phyloP scores from a whole-genome alignment of 2,329 filamentous ascomycete species.

The Fusarium robinianum region DNA sequence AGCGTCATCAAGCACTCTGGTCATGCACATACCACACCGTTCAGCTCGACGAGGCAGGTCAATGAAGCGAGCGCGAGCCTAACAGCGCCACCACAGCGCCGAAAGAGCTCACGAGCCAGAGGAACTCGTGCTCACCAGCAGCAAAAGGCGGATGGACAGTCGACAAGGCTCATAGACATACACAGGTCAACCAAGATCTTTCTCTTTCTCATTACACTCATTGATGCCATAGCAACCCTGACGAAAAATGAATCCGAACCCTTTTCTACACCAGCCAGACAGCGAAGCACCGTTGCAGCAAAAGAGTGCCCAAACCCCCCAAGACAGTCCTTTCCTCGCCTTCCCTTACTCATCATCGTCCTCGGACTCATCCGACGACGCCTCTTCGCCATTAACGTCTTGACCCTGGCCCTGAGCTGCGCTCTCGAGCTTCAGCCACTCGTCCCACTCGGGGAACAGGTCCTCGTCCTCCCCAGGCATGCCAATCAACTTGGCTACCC shows the following conservation, averaged over 20 bases:
- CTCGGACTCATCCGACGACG: constrained; percentile 26
- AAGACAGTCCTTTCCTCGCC: constrained; percentile 36
- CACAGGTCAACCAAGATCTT: constrained; percentile 7
- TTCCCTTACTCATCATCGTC: constrained; percentile 33
- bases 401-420: constrained; percentile 33
- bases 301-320: constrained; percentile 30
- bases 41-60: no score
- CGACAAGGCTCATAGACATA: not conserved
- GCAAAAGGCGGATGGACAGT: no score
- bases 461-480: constrained; percentile 82
- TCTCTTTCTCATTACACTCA: constrained; percentile 40
- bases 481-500: constrained; percentile 82
- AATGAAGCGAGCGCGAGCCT: no score
- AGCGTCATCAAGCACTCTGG: no score
- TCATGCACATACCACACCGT: no score
- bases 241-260: constrained; percentile 36
- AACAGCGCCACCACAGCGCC: no score
- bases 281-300: constrained; percentile 33
- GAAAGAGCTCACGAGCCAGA: no score
- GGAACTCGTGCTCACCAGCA: no score
- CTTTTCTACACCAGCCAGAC: constrained; percentile 38
- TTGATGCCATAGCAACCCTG: constrained; percentile 39
- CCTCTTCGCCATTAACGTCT: constrained; percentile 30
- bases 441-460: constrained; percentile 95
- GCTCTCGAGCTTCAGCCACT: constrained; percentile 80